A percentile compares a stretch with the other conserved stretches of the same genome.
Conservation (phyloP, 179 eudicot genomes). For the Beta corolliflora region DNA sequence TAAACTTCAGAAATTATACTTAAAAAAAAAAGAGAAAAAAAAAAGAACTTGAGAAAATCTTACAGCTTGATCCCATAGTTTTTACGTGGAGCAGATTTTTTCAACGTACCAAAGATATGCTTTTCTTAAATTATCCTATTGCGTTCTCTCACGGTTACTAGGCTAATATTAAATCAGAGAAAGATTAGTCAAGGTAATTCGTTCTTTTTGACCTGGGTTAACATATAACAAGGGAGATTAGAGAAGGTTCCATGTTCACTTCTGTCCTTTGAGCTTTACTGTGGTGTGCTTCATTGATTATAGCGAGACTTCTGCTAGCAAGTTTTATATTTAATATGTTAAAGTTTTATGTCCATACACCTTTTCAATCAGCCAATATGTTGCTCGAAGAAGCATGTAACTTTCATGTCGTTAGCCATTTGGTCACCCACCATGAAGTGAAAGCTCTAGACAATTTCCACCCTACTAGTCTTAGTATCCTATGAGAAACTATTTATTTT, state of each 20-base stretch:
- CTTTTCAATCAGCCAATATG: constrained; percentile 27
- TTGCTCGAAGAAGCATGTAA: constrained; percentile 19
- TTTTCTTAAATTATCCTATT: neutral
- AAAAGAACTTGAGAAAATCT: neutral
- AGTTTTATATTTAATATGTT: constrained; percentile 17
- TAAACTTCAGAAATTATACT: no score
- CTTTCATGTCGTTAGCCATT: constrained; percentile 37
- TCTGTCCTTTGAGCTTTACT: constrained; percentile 17
- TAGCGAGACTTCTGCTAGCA: constrained; percentile 11
- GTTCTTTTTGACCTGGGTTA: constrained; percentile 25
- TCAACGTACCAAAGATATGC: constrained; percentile 11
- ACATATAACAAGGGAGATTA: neutral
- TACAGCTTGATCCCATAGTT: constrained; percentile 14
- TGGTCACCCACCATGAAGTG: constrained; percentile 43
- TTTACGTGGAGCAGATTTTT: constrained; percentile 16
- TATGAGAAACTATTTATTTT: neutral
- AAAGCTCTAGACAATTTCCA: constrained; percentile 19
- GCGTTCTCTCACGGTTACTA: constrained; percentile 20
- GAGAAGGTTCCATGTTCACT: constrained; percentile 38
- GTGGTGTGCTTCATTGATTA: constrained; percentile 4
- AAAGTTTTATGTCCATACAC: neutral
- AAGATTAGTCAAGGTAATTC: constrained; percentile 25
- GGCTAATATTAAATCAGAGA: constrained; percentile 12
- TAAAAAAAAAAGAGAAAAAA: neutral
- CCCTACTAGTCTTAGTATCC: constrained; percentile 4